Base-by-base conservation (phyloP, 2,329 filamentous ascomycete species). In the Sporothrix pseudoabietina region DNA sequence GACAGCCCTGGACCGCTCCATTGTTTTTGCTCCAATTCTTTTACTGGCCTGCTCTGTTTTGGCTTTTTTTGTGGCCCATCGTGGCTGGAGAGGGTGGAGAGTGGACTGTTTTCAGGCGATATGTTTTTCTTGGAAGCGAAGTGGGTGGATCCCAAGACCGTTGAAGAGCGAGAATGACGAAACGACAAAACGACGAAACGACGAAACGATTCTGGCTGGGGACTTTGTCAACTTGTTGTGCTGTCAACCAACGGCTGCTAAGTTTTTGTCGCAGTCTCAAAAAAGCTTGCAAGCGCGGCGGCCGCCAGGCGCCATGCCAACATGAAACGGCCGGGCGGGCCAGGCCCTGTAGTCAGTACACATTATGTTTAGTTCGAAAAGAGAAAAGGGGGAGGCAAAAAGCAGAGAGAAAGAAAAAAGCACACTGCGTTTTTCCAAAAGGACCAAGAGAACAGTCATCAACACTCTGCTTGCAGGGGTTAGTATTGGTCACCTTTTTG, bases 321-420 rank as follows among this genome's bases (percentile, higher is more conserved):
- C 55, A 65, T 65, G 59, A 65, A 65, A 65, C 59, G 59, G 59
- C 59, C 35, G 35, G 59, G 35, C n/a, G 59, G 19, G 19, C 59
- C 59, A 65, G 59, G 59, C 59, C 59, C 59, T 65, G 35, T 30
- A 35, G 44, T 19, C 44, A 35, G 30, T 12, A 57, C 22, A 32
- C 12, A 59, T 4, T n/a, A n/a, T n/a, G n/a, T n/a, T n/a, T 35
- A 35, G 35, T 35, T 35, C 35, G 8, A 35, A 55, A 12, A 8
- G n/a, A 52, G 22, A 59, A n/a, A 59, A 59, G 30, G 55, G 55
- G 30, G 55, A n/a, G 59, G 32, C 59, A 22, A 44, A 41, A 22
- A 35, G 39, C 2, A 26, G 30, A 19, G 32, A 7, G 12, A 22
- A 35, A 6, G 19, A 22, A 35, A 19, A 65, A 22, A 65, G n/a